Evolutionary conservation across 179 eudicot species (phyloP).

Genomic region (Dionaea muscipula): DNA sequence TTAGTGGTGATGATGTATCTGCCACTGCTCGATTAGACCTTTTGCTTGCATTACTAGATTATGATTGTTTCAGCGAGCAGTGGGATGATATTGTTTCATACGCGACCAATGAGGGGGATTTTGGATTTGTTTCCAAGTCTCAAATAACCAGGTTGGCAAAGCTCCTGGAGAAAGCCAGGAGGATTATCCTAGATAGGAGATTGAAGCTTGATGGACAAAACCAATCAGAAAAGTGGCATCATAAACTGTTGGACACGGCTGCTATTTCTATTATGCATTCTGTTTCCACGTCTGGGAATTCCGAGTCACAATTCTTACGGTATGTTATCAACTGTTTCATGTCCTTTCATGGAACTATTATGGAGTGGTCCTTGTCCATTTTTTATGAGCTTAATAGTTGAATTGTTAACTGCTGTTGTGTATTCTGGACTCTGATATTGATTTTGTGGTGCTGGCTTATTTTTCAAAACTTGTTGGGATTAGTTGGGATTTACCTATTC

Average conservation of each 20-base stretch:
- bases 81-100: slow-evolving; percentile 55
- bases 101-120: slow-evolving; percentile 25
- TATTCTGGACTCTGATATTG: no score
- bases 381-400: no score
- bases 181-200: slow-evolving; percentile 23
- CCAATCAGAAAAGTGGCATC: slow-evolving; percentile 45
- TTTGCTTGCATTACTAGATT: slow-evolving; percentile 64
- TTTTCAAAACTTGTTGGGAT: no score
- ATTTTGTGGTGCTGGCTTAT: no score
- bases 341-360: neutral
- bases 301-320: slow-evolving; percentile 50
- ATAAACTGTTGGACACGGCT: slow-evolving; percentile 57
- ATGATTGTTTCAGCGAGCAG: slow-evolving; percentile 50
- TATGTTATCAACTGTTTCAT: slow-evolving; percentile 16
- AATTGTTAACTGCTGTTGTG: no score
- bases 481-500: no score
- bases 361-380: neutral
- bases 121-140: slow-evolving; percentile 18
- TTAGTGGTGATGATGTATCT: slow-evolving; percentile 36
- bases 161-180: slow-evolving; percentile 56
- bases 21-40: slow-evolving; percentile 53
- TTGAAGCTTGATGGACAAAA: slow-evolving; percentile 10
- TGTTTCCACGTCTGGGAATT: slow-evolving; percentile 24
- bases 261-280: slow-evolving; percentile 40
- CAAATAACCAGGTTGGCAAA: slow-evolving; percentile 34